phyloP scores from a whole-genome alignment of 2,329 filamentous ascomycete species.

The Ascochyta lentis region DNA sequence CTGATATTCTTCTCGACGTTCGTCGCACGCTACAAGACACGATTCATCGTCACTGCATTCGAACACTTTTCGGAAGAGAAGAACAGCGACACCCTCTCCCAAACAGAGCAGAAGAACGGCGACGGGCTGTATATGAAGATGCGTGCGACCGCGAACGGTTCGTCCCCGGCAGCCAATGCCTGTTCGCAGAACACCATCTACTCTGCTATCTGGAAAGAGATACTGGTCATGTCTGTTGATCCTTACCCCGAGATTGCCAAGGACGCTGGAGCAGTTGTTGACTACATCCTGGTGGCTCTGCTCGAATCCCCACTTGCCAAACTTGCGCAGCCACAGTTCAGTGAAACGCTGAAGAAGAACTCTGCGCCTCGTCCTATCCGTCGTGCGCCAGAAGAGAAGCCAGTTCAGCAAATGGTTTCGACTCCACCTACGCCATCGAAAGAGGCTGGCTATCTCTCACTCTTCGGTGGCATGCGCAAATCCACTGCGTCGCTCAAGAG shows the following conservation, averaged over 20 bases:
- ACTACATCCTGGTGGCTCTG: constrained; percentile 80
- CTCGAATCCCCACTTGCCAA: constrained; percentile 77
- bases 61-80: constrained; percentile 89
- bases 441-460: constrained; percentile 62
- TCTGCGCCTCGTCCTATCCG: constrained; percentile 56
- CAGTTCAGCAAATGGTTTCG: constrained; percentile 52
- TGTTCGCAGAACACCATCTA: constrained; percentile 86
- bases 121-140: constrained; percentile 43
- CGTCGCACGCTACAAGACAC: constrained; percentile 86
- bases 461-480: constrained; percentile 65
- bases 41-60: constrained; percentile 89
- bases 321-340: constrained; percentile 73
- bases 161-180: constrained; percentile 20
- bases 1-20: constrained; percentile 94
- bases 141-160: constrained; percentile 21
- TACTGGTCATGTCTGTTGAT: constrained; percentile 88
- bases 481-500: constrained; percentile 70
- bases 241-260: constrained; percentile 92
- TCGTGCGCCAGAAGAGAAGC: constrained; percentile 37
- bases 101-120: constrained; percentile 32
- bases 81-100: constrained; percentile 21
- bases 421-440: constrained; percentile 59
- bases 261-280: constrained; percentile 83
- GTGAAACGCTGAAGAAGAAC: constrained; percentile 65
- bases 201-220: constrained; percentile 91